Evolutionary conservation across 2,329 filamentous ascomycete species (phyloP).

Genomic region (Botryotinia calthae): DNA sequence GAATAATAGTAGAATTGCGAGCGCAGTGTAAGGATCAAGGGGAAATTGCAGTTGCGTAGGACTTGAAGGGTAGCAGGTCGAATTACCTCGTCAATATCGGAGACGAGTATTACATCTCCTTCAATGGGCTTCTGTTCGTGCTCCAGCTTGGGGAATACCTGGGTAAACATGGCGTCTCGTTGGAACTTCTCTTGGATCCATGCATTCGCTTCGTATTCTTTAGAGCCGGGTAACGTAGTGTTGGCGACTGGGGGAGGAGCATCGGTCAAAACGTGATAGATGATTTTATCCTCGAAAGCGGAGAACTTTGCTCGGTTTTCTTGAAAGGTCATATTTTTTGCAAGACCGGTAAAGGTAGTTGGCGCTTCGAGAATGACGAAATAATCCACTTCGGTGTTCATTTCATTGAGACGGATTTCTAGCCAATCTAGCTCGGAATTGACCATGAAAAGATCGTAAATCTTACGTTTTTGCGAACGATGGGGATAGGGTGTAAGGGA

Average conservation of each 20-base stretch:
- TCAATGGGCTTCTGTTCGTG: conserved; percentile 34
- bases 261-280: conserved; percentile 54
- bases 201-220: conserved; percentile 41
- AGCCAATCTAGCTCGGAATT: conserved; percentile 65
- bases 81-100: conserved; percentile 47
- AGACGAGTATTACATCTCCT: conserved; percentile 45
- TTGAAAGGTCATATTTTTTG: conserved; percentile 54
- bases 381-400: conserved; percentile 61
- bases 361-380: conserved; percentile 61
- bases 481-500: conserved; percentile 2
- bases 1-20: conserved; percentile 42
- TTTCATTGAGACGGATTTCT: conserved; percentile 59
- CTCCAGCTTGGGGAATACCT: conserved; percentile 46
- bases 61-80: conserved; percentile 39
- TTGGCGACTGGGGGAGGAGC: conserved; percentile 25
- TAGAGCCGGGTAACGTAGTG: neutral
- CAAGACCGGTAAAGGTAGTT: conserved; percentile 55
- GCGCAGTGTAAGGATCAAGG: conserved; percentile 38
- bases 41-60: conserved; percentile 41
- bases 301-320: conserved; percentile 52
- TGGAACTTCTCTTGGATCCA: conserved; percentile 53
- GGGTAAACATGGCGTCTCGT: conserved; percentile 57
- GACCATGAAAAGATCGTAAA: conserved; percentile 62
- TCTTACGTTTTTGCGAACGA: conserved; percentile 42
- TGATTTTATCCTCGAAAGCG: conserved; percentile 57